Conservation (phyloP, 2,329 filamentous ascomycete species). For the Triangularia verruculosa region DNA sequence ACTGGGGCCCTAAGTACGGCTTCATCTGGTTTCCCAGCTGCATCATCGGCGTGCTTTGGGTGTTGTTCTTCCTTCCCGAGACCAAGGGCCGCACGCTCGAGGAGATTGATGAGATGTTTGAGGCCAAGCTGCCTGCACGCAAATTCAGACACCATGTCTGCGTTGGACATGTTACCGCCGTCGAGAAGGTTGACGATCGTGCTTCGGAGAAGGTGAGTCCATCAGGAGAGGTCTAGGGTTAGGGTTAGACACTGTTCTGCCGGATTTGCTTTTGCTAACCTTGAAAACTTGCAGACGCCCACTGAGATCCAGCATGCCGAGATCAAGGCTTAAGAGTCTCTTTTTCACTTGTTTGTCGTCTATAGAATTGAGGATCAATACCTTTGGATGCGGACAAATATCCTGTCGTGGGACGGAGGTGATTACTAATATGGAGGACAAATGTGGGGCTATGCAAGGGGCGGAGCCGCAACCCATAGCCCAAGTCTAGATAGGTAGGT, state of each 20-base stretch:
- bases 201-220: slow-evolving; percentile 14
- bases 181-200: background rate
- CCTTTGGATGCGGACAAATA: background rate
- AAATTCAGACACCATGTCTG: slow-evolving; percentile 38
- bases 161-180: slow-evolving; percentile 13
- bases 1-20: slow-evolving; percentile 57
- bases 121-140: slow-evolving; percentile 37
- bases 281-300: background rate
- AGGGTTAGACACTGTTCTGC: too few relatives aligned
- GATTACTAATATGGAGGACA: background rate
- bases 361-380: background rate
- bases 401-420: background rate
- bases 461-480: too few relatives aligned
- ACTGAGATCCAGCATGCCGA: slow-evolving; percentile 30
- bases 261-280: background rate
- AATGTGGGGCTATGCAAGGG: background rate
- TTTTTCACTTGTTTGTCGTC: background rate
- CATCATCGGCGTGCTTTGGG: slow-evolving; percentile 35
- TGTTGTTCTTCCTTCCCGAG: slow-evolving; percentile 52
- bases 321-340: slow-evolving; percentile 36
- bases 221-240: background rate
- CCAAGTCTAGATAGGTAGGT: too few relatives aligned
- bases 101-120: slow-evolving; percentile 51
- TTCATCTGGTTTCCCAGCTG: slow-evolving; percentile 57
- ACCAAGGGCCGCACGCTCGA: slow-evolving; percentile 52